phyloP scores from a whole-genome alignment of 805 yeast genomes.

The Saturnispora hagleri region DNA sequence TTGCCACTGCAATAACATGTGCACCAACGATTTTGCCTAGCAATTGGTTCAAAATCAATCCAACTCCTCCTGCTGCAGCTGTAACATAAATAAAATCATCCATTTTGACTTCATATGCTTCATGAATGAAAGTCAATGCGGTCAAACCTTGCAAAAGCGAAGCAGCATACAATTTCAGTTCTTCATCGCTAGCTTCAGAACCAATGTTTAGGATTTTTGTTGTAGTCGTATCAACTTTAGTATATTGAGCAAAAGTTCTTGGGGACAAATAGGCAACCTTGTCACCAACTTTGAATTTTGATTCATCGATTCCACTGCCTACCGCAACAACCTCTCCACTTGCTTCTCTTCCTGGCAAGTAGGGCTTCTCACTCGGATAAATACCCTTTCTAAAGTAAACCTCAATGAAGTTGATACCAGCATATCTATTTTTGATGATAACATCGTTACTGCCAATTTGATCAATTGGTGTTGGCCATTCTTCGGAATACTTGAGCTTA shows the following conservation, averaged over 20 bases:
- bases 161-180: slow-evolving; percentile 50
- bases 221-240: slow-evolving; percentile 33
- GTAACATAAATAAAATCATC: slow-evolving; percentile 71
- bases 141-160: slow-evolving; percentile 67
- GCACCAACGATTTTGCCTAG: slow-evolving; percentile 51
- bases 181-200: slow-evolving; percentile 36
- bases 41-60: slow-evolving; percentile 61
- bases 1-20: slow-evolving; percentile 76
- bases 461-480: slow-evolving; percentile 47
- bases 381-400: slow-evolving; percentile 73
- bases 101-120: slow-evolving; percentile 55
- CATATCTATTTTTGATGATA: slow-evolving; percentile 60
- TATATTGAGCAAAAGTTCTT: slow-evolving; percentile 66
- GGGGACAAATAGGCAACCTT: slow-evolving; percentile 48
- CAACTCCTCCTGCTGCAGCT: slow-evolving; percentile 97
- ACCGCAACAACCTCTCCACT: slow-evolving; percentile 58
- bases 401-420: slow-evolving; percentile 82
- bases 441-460: slow-evolving; percentile 38
- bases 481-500: slow-evolving; percentile 44
- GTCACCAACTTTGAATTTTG: slow-evolving; percentile 54
- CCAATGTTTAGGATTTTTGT: slow-evolving; percentile 42
- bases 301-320: slow-evolving; percentile 43
- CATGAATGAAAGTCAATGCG: slow-evolving; percentile 59
- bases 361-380: slow-evolving; percentile 56
- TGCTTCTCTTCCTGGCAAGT: slow-evolving; percentile 61